A percentile compares a stretch with the other conserved stretches of the same genome.
These are phyloP conservation scores for Malassezia cuniculi DNA, from an alignment of 1,284 basidiomycete species.

Conservation along the genomic window DNA sequence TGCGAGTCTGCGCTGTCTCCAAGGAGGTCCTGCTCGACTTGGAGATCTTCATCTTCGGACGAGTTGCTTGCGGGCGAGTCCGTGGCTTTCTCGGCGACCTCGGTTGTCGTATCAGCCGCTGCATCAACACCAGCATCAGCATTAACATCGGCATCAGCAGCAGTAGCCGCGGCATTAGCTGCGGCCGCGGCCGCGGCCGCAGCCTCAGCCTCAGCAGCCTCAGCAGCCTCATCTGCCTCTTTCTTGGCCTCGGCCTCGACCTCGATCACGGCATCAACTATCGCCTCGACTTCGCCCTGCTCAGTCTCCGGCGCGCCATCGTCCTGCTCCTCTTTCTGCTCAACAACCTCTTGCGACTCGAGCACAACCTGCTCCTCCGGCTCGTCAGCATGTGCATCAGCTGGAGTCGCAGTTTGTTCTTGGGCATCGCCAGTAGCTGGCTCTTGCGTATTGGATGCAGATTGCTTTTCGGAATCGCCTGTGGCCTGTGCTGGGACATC, in stretches of 20 bases:
- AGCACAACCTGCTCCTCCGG: not conserved
- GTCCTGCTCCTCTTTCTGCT: conserved; percentile 4
- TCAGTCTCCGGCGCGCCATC: conserved; percentile 11
- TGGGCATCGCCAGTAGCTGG: no score
- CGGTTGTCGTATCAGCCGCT: not conserved
- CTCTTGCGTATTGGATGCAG: no score
- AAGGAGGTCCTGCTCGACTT: conserved; percentile 14
- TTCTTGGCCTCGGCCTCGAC: not conserved
- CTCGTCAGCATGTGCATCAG: not conserved
- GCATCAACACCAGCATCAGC: not conserved
- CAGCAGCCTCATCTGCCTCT: not conserved
- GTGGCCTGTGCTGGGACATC: no score
- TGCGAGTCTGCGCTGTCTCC: no score
- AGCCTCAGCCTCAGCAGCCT: not conserved
- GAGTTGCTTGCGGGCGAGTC: no score
- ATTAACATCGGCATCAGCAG: not conserved
- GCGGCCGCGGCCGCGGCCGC: not conserved
- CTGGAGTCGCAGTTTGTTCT: no score
- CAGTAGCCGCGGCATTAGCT: not conserved
- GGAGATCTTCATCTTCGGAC: conserved; percentile 4
- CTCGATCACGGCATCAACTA: conserved; percentile 16
- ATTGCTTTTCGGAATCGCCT: no score
- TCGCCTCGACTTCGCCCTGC: conserved; percentile 19
- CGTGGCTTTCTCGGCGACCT: no score
- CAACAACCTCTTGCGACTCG: conserved; percentile 13